A percentile compares a stretch with the other conserved stretches of the same genome.
phyloP scores from a whole-genome alignment of 805 yeast genomes.

The Tetrapisispora taiwanensis region DNA sequence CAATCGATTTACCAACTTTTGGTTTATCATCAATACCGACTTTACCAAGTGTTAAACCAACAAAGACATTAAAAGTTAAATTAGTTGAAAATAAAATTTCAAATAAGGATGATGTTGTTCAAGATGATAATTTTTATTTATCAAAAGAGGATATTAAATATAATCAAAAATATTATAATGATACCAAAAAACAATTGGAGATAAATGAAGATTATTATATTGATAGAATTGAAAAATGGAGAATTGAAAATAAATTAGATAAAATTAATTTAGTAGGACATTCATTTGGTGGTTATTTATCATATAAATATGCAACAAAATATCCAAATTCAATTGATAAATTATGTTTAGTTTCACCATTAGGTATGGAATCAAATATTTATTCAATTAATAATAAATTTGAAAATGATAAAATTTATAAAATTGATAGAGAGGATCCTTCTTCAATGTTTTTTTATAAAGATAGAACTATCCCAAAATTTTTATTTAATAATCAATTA shows the following conservation, averaged over 20 bases:
- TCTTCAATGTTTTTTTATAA: slow-evolving; percentile 31
- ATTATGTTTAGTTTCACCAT: slow-evolving; percentile 60
- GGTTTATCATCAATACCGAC: slow-evolving; percentile 40
- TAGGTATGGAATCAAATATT: slow-evolving; percentile 65
- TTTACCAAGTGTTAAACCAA: background rate
- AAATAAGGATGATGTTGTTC: background rate
- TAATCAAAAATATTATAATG: slow-evolving; percentile 1
- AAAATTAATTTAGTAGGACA: slow-evolving; percentile 62
- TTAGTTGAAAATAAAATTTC: background rate
- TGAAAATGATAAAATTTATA: slow-evolving; percentile 11
- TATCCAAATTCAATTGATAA: slow-evolving; percentile 46
- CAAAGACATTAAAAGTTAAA: background rate
- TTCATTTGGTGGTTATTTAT: slow-evolving; percentile 70
- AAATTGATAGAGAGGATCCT: slow-evolving; percentile 32
- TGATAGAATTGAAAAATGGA: slow-evolving; percentile 57
- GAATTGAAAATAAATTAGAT: slow-evolving; percentile 37
- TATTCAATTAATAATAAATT: slow-evolving; percentile 39
- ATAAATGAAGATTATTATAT: slow-evolving; percentile 47
- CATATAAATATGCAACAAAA: slow-evolving; percentile 50
- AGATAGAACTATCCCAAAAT: slow-evolving; percentile 22
- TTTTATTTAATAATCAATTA: slow-evolving; percentile 33
- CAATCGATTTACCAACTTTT: slow-evolving; percentile 63
- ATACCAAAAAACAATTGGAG: slow-evolving; percentile 1
- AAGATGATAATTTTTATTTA: background rate
- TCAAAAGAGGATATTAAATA: background rate